Percentiles rank a stretch among this genome's conserved stretches.
These are phyloP conservation scores for Geotrichum siamense DNA, from an alignment of 1,139 yeast species.

Conservation along the genomic window DNA sequence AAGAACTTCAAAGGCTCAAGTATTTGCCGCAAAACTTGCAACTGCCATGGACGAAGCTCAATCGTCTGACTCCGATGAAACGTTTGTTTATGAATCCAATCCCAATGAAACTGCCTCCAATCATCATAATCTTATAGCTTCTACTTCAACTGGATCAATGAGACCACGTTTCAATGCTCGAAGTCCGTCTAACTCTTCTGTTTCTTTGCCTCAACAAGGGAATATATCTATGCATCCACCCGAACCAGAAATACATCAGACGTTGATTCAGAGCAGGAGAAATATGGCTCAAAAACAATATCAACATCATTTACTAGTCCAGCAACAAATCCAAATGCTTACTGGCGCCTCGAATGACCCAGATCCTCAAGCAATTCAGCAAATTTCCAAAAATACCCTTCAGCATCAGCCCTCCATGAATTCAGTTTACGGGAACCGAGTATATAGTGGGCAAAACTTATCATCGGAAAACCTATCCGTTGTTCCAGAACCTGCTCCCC, in stretches of 20 bases:
- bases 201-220: conserved; percentile 13
- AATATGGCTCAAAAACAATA: conserved; percentile 15
- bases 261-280: conserved; percentile 15
- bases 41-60: conserved; percentile 90
- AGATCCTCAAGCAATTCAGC: conserved; percentile 6
- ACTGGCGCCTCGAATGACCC: background rate
- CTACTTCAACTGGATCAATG: conserved; percentile 14
- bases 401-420: conserved; percentile 11
- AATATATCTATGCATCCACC: background rate
- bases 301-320: conserved; percentile 14
- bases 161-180: conserved; percentile 25
- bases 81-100: conserved; percentile 78
- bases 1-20: conserved; percentile 54
- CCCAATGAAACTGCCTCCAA: conserved; percentile 22
- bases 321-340: conserved; percentile 13
- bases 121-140: conserved; percentile 2
- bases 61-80: conserved; percentile 82
- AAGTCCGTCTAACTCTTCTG: conserved; percentile 27
- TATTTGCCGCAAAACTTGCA: conserved; percentile 89
- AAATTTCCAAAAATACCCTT: conserved; percentile 16
- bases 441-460: background rate
- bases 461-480: conserved; percentile 9
- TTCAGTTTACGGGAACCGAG: conserved; percentile 4
- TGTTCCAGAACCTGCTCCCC: background rate
- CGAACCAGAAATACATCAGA: conserved; percentile 7